Base-by-base conservation (phyloP, 306 rosid species). In the Hippophae rhamnoides region DNA sequence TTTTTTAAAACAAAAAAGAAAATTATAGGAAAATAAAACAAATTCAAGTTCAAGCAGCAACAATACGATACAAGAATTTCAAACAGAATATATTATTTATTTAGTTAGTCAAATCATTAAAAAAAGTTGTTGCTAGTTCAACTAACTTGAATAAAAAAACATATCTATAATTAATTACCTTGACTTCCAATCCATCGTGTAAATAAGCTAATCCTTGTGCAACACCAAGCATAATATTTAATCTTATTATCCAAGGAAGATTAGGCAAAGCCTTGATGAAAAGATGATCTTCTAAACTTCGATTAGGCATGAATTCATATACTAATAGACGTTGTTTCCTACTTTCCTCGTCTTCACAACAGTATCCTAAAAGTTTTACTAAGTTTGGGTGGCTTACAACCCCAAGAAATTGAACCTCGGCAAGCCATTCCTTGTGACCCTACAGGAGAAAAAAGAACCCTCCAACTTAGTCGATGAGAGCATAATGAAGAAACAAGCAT, bases 381-480 rank as follows among this genome's bases (percentile, higher is more conserved):
- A 93, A 67, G 75, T 89, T 86, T 41, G 90, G 94, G 55, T 93
- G 97, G 58, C 65, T 72, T 41, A 89, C 89, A 47, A 93, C 84
- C 47, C 99, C 77, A 8, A 93, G 89, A 73, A 89, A 93, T 61
- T 84, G 95, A 73, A 93, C 94, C 73, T 93, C 99, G 42, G 99
- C 95, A 9, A 86, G 90, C 99, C 99, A 93, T 65, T 93, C 74
- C 74, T 93, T 93, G 63, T 93, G 99, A 65, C 99, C 99, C 99
- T 93, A 45, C 5, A 42, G 47, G 51, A 49, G 6, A 42, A 51
- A 54, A 65, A 62, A 52, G 5, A 43, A 57, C 64, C 60, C 23
- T 18, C 38, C 38, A 31, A 51, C 64, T 45, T 62, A 55, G 60
- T 40, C 45, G 44, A 62, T 8, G 12, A 61, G 43, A 46, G 7